phyloP scores from a whole-genome alignment of 2,329 filamentous ascomycete species.

The Neurospora crassa region DNA sequence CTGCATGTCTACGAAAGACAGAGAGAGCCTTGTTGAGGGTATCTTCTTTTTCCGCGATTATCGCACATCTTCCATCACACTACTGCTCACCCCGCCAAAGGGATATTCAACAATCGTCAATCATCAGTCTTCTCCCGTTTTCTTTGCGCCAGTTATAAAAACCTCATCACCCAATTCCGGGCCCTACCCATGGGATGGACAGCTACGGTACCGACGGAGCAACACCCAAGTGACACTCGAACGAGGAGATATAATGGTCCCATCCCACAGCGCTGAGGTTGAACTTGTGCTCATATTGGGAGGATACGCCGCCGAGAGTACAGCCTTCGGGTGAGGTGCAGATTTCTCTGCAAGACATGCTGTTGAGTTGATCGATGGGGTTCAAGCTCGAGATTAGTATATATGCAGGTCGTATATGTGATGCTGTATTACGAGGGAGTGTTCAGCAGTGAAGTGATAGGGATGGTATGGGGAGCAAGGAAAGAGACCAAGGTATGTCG shows the following conservation, averaged over 20 bases:
- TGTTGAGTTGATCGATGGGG: neutral
- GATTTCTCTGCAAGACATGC: constrained; percentile 28
- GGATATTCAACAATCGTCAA: neutral
- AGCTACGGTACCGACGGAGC: neutral
- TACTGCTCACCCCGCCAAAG: neutral
- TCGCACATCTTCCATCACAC: neutral
- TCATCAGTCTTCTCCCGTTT: neutral
- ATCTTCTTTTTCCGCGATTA: neutral
- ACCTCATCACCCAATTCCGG: neutral
- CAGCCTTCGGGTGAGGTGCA: constrained; percentile 44
- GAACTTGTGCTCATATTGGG: constrained; percentile 35
- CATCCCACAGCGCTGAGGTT: constrained; percentile 36
- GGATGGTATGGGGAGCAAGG: neutral
- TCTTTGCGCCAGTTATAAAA: neutral
- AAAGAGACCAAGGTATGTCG: neutral
- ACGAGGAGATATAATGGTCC: constrained; percentile 30
- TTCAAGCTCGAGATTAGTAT: neutral
- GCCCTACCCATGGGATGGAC: neutral
- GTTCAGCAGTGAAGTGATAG: neutral
- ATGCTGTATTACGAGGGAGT: neutral
- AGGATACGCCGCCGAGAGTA: constrained; percentile 39
- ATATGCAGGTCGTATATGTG: neutral
- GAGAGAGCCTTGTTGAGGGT: neutral
- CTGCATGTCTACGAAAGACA: neutral
- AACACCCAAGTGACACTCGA: constrained; percentile 23